These are phyloP conservation scores for Haplosporangium gracile DNA, from an alignment of 192 early-diverging fungal genomes.

Conservation along the genomic window DNA sequence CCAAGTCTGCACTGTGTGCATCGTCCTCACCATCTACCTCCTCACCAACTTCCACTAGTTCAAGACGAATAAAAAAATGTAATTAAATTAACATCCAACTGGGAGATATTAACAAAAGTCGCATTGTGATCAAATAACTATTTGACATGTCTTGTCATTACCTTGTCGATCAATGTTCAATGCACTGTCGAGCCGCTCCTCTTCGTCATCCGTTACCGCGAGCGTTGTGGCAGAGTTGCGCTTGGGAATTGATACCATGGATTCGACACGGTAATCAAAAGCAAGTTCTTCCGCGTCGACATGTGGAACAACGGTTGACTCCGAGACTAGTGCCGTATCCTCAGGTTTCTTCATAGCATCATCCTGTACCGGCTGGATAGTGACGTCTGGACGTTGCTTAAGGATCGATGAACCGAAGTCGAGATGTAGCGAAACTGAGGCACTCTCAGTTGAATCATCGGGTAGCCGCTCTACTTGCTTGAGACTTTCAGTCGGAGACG, in stretches of 20 bases:
- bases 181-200: neutral
- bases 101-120: neutral
- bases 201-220: neutral
- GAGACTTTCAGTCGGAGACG: neutral
- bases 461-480: neutral
- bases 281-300: neutral
- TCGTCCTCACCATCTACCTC: slow-evolving; percentile 31
- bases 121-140: neutral
- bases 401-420: slow-evolving; percentile 34
- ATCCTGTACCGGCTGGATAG: neutral
- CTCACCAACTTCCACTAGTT: neutral
- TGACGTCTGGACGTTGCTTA: neutral
- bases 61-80: neutral
- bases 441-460: neutral
- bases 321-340: neutral
- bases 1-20: slow-evolving; percentile 32
- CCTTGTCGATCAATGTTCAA: neutral
- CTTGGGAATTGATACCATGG: neutral
- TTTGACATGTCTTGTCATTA: neutral
- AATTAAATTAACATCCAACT: neutral
- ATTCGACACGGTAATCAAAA: neutral
- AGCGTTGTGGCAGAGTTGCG: neutral
- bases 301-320: neutral
- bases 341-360: neutral
- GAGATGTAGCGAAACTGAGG: slow-evolving; percentile 1